Evolutionary conservation across 2,329 filamentous ascomycete genomes (phyloP), one percentile per base, ranked within the genome.

Genomic region (Botryosphaeria dothidea): DNA sequence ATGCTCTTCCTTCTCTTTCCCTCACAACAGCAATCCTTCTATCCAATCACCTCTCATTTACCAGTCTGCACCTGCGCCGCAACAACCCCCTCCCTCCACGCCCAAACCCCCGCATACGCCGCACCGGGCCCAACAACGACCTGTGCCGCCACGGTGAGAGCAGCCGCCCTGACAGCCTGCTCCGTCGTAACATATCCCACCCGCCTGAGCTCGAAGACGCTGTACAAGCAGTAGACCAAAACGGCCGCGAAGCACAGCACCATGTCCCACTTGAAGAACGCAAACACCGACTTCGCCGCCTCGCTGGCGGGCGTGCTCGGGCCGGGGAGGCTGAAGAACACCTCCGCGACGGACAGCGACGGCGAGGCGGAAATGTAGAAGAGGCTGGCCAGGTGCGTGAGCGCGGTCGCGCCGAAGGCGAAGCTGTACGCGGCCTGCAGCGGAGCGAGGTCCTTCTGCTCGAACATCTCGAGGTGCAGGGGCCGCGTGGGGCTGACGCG

Each of bases 71-170:
- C 27, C 21, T 25, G 27, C 5, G 4, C 11, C 4, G 29, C n/a
- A 27, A 63, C 19, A 6, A 45, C 46, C 3, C 4, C 17, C 31
- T 11, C 34, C 67, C 21, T 62, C 66, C 66, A 67, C n/a, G 54
- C 61, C 66, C 66, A 67, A 58, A 67, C 19, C 0, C 62, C 66
- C 3, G 34, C 34, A 11, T 65, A 56, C 8, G 66, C 63, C n/a
- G 66, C 66, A 6, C 62, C 62, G 7, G 66, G 66, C 5, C 66
- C 66, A n/a, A 65, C 27, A 3, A 52, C 31, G 2, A 52, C 11
- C 34, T 67, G 66, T 3, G 48, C 56, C 23, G 25, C 48, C 17
- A 58, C 19, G 19, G 36, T 51, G 5, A n/a, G 27, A 2, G 21
- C 4, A 3, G 34, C 43, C 2, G 46, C 48, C 45, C 11, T 9